Percentiles rank a stretch among this genome's conserved stretches.
Conservation (phyloP, 2,329 filamentous ascomycete genomes). For the Pseudocercospora musae region DNA sequence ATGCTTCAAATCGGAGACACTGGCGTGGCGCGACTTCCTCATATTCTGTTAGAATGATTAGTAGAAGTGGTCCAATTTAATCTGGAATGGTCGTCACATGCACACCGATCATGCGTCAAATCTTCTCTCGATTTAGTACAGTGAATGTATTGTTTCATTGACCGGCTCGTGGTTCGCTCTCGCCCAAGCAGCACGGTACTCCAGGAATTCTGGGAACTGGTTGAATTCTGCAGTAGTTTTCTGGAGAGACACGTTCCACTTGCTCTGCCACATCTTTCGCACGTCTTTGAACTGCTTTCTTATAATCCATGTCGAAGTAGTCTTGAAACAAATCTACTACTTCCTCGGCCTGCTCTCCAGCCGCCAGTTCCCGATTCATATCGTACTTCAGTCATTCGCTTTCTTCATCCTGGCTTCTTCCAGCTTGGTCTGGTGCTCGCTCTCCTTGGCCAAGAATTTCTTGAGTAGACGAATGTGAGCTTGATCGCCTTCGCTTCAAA, state of each 20-base stretch:
- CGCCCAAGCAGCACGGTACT: neutral
- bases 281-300: neutral
- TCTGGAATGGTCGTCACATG: too few relatives aligned
- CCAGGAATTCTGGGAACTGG: neutral
- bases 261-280: neutral
- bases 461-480: slow-evolving; percentile 12
- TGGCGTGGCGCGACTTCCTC: too few relatives aligned
- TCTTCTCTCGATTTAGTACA: too few relatives aligned
- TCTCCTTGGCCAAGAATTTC: slow-evolving; percentile 6
- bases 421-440: neutral
- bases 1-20: too few relatives aligned
- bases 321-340: neutral
- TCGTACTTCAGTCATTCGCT: neutral
- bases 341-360: neutral
- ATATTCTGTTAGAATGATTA: too few relatives aligned
- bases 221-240: neutral
- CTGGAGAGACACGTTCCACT: neutral
- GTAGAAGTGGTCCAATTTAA: too few relatives aligned
- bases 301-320: neutral
- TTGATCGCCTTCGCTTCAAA: slow-evolving; percentile 39
- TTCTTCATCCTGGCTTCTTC: neutral
- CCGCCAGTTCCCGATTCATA: neutral
- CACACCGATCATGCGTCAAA: too few relatives aligned
- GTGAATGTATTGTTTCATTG: too few relatives aligned
- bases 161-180: too few relatives aligned